A percentile compares a stretch with the other conserved stretches of the same genome.
Conservation (phyloP, 441 rosid genomes). For the Erodium moschatum region DNA sequence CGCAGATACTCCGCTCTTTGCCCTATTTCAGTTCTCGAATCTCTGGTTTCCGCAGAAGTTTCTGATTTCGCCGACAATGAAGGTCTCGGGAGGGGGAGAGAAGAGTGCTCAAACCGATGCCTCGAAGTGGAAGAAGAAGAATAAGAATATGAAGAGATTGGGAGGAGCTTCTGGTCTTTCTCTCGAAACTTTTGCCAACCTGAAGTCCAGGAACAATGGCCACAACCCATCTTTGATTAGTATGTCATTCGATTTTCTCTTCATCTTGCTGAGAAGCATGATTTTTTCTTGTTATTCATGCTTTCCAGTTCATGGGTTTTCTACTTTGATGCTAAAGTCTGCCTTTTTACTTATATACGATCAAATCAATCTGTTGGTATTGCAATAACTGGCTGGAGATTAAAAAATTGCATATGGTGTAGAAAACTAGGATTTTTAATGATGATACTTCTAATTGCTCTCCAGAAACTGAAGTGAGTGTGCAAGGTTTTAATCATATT, state of each 20-base stretch:
- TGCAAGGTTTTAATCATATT: neutral
- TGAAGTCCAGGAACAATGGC: constrained; percentile 40
- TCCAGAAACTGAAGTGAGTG: neutral
- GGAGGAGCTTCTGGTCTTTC: constrained; percentile 73
- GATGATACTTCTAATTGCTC: neutral
- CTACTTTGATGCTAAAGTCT: neutral
- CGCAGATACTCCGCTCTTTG: neutral
- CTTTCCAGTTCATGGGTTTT: constrained; percentile 5
- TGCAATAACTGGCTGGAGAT: neutral
- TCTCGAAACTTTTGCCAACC: constrained; percentile 67
- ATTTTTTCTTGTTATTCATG: neutral
- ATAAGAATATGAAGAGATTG: constrained; percentile 60
- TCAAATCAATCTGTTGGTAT: neutral
- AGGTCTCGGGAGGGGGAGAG: constrained; percentile 22
- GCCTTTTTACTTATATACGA: neutral
- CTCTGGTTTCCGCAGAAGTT: neutral
- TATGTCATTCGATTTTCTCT: constrained; percentile 18
- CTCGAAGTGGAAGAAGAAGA: constrained; percentile 35
- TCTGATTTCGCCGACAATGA: constrained; percentile 31
- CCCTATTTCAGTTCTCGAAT: neutral
- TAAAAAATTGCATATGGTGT: neutral
- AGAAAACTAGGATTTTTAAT: neutral
- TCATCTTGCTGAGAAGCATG: neutral
- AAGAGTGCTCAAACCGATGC: constrained; percentile 16
- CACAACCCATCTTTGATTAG: constrained; percentile 68